Conservation (phyloP, 1,284 basidiomycete species). For the Ustilago xerochloae region DNA sequence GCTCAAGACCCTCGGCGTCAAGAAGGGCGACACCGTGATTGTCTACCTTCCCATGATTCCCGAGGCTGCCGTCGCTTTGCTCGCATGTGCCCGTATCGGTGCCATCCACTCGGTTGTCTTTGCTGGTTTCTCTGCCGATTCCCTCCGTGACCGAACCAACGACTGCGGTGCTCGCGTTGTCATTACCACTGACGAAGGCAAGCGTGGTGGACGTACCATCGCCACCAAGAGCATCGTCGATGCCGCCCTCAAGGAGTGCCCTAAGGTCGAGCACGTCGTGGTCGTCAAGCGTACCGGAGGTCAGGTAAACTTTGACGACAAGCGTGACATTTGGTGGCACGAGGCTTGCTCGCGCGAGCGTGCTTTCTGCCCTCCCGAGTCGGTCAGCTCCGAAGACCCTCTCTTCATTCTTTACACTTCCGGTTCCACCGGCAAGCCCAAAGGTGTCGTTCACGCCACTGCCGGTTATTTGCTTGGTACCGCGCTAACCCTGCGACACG, state of each 20-base stretch:
- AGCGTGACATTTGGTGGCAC: slow-evolving; percentile 96
- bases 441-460: slow-evolving; percentile 95
- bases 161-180: slow-evolving; percentile 91
- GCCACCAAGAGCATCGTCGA: slow-evolving; percentile 95
- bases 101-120: slow-evolving; percentile 99
- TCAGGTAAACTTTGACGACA: slow-evolving; percentile 81
- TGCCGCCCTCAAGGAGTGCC: slow-evolving; percentile 86
- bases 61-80: slow-evolving; percentile 90
- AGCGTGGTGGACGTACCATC: slow-evolving; percentile 91
- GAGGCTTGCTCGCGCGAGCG: slow-evolving; percentile 86
- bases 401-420: slow-evolving; percentile 97
- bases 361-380: slow-evolving; percentile 87
- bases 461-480: slow-evolving; percentile 92
- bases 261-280: slow-evolving; percentile 87
- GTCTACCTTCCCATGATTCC: slow-evolving; percentile 75
- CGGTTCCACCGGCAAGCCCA: slow-evolving; percentile 94
- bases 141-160: slow-evolving; percentile 88
- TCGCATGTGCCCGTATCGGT: slow-evolving; percentile 96
- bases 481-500: slow-evolving; percentile 90
- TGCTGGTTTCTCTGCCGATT: slow-evolving; percentile 97
- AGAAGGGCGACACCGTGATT: slow-evolving; percentile 84
- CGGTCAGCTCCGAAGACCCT: slow-evolving; percentile 90
- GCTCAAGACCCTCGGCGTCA: slow-evolving; percentile 87
- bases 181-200: slow-evolving; percentile 95
- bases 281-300: slow-evolving; percentile 90